Conservation (phyloP, 768 basidiomycete species). For the Lactarius vividus region DNA sequence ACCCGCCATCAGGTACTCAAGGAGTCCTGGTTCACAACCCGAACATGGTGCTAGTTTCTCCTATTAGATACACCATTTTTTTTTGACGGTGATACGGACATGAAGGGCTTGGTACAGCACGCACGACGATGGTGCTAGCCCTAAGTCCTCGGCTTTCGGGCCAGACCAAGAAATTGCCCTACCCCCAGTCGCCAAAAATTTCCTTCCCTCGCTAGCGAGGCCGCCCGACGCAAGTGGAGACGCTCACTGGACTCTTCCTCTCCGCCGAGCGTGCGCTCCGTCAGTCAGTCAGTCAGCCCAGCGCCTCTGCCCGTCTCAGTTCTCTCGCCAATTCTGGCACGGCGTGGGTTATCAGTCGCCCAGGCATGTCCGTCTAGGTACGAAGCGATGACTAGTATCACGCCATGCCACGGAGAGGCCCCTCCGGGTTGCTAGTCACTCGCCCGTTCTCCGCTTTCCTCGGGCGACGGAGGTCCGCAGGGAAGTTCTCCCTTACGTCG, state of each 20-base stretch:
- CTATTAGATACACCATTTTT: neutral
- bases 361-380: neutral
- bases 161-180: neutral
- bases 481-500: neutral
- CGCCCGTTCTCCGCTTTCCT: neutral
- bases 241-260: neutral
- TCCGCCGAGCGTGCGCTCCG: neutral
- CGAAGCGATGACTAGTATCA: neutral
- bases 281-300: neutral
- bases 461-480: neutral
- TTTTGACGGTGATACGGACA: neutral
- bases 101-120: neutral
- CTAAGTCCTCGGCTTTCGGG: neutral
- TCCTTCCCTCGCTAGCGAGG: neutral
- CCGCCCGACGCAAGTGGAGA: too few species aligned
- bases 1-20: neutral
- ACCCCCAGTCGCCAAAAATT: neutral
- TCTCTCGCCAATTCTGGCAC: neutral
- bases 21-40: neutral
- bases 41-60: neutral
- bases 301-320: neutral
- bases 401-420: neutral
- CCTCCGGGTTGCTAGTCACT: neutral
- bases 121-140: neutral
- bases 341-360: neutral